Percentiles rank a stretch among this genome's conserved stretches.
phyloP scores from a whole-genome alignment of 1,284 basidiomycete species.

The Sanghuangporus sanghuang region DNA sequence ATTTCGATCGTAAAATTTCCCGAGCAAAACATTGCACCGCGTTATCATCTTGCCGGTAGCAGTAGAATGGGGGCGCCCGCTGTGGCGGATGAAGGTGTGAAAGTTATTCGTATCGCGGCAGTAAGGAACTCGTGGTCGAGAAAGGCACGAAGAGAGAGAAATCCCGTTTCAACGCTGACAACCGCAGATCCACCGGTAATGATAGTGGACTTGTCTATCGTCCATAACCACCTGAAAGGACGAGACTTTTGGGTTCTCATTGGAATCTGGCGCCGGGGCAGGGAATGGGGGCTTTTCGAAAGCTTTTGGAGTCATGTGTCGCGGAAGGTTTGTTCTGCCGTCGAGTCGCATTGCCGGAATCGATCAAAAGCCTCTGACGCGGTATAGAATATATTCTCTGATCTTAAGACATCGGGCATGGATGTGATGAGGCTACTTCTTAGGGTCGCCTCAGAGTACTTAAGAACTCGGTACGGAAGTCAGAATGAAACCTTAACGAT shows the following conservation, averaged over 20 bases:
- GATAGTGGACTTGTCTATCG: neutral
- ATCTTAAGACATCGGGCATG: too few species aligned
- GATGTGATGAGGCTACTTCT: too few species aligned
- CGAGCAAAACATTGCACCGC: neutral
- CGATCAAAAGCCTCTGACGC: too few species aligned
- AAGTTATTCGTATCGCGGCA: slow-evolving; percentile 37
- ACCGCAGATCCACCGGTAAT: neutral
- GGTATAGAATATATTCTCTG: too few species aligned
- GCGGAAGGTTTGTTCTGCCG: slow-evolving; percentile 29
- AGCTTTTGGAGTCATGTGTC: slow-evolving; percentile 61
- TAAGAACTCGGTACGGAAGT: too few species aligned
- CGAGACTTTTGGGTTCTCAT: slow-evolving; percentile 28
- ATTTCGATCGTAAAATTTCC: slow-evolving; percentile 20
- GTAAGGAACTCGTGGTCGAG: slow-evolving; percentile 70
- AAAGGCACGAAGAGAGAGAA: slow-evolving; percentile 48
- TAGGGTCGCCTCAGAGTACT: too few species aligned
- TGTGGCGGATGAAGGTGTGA: neutral
- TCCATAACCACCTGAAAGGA: slow-evolving; percentile 7
- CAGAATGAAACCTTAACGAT: too few species aligned
- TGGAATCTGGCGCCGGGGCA: slow-evolving; percentile 62
- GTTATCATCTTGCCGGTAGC: neutral
- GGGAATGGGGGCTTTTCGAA: slow-evolving; percentile 57
- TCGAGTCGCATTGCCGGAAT: neutral
- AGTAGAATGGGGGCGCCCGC: neutral
- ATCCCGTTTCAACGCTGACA: slow-evolving; percentile 19